Evolutionary conservation across 139 green algal species (phyloP).

Genomic region (Tetratostichococcus sp.): DNA sequence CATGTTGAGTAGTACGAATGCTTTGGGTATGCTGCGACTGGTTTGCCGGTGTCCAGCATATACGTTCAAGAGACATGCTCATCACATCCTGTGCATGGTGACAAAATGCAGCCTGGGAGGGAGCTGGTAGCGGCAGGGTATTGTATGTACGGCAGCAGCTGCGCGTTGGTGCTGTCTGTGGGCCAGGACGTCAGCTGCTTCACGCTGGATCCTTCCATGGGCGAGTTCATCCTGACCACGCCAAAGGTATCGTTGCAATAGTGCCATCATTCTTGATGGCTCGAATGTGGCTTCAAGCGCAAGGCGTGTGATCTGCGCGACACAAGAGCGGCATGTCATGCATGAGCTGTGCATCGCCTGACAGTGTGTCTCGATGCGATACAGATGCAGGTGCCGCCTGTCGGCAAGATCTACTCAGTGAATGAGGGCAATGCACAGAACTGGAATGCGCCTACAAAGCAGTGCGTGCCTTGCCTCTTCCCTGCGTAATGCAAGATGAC

Average conservation of each 20-base stretch:
- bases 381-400: constrained; percentile 36
- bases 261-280: no score
- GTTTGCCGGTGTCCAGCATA: no score
- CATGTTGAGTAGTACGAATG: no score
- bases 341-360: no score
- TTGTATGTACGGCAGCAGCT: constrained; percentile 66
- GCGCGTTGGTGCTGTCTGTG: constrained; percentile 53
- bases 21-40: no score
- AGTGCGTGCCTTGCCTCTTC: constrained; percentile 16
- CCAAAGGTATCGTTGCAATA: background rate
- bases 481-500: no score
- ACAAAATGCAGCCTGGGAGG: constrained; percentile 32
- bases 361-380: no score
- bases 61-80: no score
- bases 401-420: constrained; percentile 59
- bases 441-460: constrained; percentile 45
- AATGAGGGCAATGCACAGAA: constrained; percentile 62
- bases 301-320: no score
- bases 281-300: no score
- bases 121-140: constrained; percentile 64
- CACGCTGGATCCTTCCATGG: constrained; percentile 56
- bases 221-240: constrained; percentile 59
- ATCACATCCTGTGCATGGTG: no score
- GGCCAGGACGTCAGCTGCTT: constrained; percentile 45
- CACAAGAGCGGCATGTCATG: no score